Conservation (phyloP, 108 stramenopile species). For the Skeletonema grethae region DNA sequence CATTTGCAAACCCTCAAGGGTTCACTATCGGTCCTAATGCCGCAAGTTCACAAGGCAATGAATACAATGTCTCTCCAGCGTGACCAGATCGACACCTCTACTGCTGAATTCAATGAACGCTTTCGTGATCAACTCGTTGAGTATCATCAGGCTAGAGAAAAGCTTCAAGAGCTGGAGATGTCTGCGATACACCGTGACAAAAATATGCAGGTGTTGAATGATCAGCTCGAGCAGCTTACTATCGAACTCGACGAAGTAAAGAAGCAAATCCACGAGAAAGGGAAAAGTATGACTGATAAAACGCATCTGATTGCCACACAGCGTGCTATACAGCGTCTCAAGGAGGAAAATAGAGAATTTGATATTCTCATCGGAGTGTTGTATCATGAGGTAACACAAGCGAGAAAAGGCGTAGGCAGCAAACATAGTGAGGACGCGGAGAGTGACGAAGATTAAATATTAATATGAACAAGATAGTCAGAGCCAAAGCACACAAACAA, state of each 20-base stretch:
- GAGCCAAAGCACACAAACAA: no score
- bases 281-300: constrained; percentile 38
- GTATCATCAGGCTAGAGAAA: constrained; percentile 8
- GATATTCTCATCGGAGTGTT: constrained; percentile 36
- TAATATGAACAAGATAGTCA: no score
- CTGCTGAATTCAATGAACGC: neutral
- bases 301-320: constrained; percentile 35
- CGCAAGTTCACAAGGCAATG: neutral
- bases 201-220: constrained; percentile 16
- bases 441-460: neutral
- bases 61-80: neutral
- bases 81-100: neutral
- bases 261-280: constrained; percentile 38
- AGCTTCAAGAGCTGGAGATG: constrained; percentile 13
- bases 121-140: neutral
- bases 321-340: constrained; percentile 29
- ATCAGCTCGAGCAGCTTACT: constrained; percentile 14
- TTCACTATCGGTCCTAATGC: neutral
- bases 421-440: neutral
- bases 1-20: neutral
- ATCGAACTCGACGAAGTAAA: constrained; percentile 24
- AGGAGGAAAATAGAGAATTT: constrained; percentile 40
- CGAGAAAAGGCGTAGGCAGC: neutral
- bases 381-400: neutral
- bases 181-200: constrained; percentile 16